These are phyloP conservation scores for Aspergillus incahuasiensis DNA, from an alignment of 495 filamentous ascomycete species.

Conservation along the genomic window DNA sequence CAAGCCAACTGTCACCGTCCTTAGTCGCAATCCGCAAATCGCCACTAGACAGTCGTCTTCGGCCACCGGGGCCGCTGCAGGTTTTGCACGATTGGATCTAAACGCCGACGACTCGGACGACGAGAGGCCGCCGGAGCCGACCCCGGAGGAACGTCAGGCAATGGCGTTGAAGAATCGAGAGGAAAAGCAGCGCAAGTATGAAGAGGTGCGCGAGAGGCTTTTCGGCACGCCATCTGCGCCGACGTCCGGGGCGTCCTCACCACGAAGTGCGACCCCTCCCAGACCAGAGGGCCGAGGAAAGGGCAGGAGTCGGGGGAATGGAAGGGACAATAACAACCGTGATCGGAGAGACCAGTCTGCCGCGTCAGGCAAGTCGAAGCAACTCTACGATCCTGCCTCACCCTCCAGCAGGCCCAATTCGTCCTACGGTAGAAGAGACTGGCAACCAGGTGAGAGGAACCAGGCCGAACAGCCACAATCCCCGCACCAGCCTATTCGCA, in stretches of 20 bases:
- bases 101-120: conserved; percentile 63
- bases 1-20: conserved; percentile 75
- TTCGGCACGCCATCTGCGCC: conserved; percentile 59
- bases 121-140: conserved; percentile 54
- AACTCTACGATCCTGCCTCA: conserved; percentile 73
- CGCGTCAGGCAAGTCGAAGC: conserved; percentile 37
- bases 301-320: conserved; percentile 36
- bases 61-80: conserved; percentile 48
- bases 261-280: conserved; percentile 63
- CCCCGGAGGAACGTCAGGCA: conserved; percentile 64
- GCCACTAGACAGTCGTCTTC: conserved; percentile 29
- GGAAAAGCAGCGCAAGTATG: conserved; percentile 84
- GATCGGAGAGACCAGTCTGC: conserved; percentile 48
- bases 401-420: conserved; percentile 59
- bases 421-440: conserved; percentile 47
- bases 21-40: conserved; percentile 72
- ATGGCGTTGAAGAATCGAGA: conserved; percentile 72
- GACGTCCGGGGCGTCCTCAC: conserved; percentile 49
- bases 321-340: conserved; percentile 27
- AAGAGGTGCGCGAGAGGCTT: conserved; percentile 77
- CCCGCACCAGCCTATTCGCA: conserved; percentile 57
- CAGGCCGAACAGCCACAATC: conserved; percentile 37
- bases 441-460: conserved; percentile 30
- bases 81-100: conserved; percentile 49
- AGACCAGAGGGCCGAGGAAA: conserved; percentile 39